Evolutionary conservation across 2,329 filamentous ascomycete species (phyloP).

Genomic region (Diplocarpon rosae): DNA sequence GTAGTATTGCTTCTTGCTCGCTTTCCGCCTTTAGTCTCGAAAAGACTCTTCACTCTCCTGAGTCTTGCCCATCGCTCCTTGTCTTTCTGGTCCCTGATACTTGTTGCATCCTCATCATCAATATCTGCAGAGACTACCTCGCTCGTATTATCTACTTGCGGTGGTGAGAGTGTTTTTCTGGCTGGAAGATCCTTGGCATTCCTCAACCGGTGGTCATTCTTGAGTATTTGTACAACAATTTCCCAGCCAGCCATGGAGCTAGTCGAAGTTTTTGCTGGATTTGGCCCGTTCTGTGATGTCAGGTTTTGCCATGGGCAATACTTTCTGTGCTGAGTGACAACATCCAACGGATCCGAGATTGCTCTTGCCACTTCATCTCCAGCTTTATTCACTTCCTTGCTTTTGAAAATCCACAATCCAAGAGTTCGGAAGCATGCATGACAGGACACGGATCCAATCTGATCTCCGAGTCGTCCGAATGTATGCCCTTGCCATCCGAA

Average conservation of each 20-base stretch:
- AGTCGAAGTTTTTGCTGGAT: conserved; percentile 26
- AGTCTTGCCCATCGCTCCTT: conserved; percentile 65
- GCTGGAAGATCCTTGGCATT: conserved; percentile 11
- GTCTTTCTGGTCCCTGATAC: conserved; percentile 46
- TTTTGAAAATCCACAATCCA: conserved; percentile 88
- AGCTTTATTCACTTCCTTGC: conserved; percentile 51
- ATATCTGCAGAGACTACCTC: not conserved
- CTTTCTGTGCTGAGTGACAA: conserved; percentile 62
- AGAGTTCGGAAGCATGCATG: conserved; percentile 78
- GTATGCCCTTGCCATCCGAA: conserved; percentile 59
- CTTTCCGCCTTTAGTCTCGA: conserved; percentile 52
- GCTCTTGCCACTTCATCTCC: conserved; percentile 41
- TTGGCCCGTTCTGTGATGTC: conserved; percentile 42
- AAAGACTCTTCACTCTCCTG: conserved; percentile 58
- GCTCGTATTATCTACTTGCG: conserved; percentile 12
- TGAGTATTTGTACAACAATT: conserved; percentile 41
- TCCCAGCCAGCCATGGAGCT: conserved; percentile 40
- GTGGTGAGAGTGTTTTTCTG: conserved; percentile 5
- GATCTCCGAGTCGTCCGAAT: conserved; percentile 22
- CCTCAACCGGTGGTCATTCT: conserved; percentile 39
- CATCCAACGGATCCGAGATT: conserved; percentile 57
- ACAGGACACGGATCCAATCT: conserved; percentile 45
- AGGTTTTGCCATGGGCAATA: conserved; percentile 74
- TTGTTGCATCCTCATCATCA: conserved; percentile 28
- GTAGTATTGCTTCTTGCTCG: conserved; percentile 22